Evolutionary conservation across 139 green algal species (phyloP), one percentile per base, ranked within the genome.

Genomic region (Diplosphaera chodatii): DNA sequence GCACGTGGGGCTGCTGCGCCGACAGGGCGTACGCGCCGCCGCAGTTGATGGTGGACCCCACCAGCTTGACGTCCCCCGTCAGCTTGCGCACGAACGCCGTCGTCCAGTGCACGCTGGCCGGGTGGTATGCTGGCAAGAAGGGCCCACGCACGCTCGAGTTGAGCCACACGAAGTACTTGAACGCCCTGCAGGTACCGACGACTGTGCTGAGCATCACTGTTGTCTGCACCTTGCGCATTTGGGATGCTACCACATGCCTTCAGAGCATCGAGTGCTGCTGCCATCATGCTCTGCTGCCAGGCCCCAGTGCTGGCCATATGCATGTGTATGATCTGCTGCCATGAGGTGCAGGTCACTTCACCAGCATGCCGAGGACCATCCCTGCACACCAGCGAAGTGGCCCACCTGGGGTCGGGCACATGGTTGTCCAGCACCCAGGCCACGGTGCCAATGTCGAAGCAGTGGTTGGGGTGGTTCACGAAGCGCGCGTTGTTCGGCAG

Each of bases 151-250:
- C 80, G 15, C 74, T 77, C 27, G 76, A 84, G 40, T 86, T 85
- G 32, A 87, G 64, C 76, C 82, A 86, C 30, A 87, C 55, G 62
- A 84, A 86, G 65, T 86, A 84, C 30, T 75, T 30, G 18, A 74
- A 79, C 34, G 16, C 65, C 40, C n/a, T 69, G 65, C 31, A 69
- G 4, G 32, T 3, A 2, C 22, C 22, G 10, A 59, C 37, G 37
- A 48, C n/a, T n/a, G n/a, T n/a, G n/a, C n/a, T n/a, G n/a, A n/a
- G n/a, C n/a, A n/a, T n/a, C n/a, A n/a, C n/a, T n/a, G n/a, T n/a
- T n/a, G n/a, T n/a, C n/a, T n/a, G n/a, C n/a, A n/a, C n/a, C n/a
- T n/a, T n/a, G n/a, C n/a, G n/a, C n/a, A n/a, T n/a, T n/a, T n/a
- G n/a, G n/a, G n/a, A n/a, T n/a, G n/a, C n/a, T n/a, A n/a, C n/a